A percentile compares a stretch with the other conserved stretches of the same genome.
phyloP scores from a whole-genome alignment of 805 yeast species.

The Starmerella sp. region DNA sequence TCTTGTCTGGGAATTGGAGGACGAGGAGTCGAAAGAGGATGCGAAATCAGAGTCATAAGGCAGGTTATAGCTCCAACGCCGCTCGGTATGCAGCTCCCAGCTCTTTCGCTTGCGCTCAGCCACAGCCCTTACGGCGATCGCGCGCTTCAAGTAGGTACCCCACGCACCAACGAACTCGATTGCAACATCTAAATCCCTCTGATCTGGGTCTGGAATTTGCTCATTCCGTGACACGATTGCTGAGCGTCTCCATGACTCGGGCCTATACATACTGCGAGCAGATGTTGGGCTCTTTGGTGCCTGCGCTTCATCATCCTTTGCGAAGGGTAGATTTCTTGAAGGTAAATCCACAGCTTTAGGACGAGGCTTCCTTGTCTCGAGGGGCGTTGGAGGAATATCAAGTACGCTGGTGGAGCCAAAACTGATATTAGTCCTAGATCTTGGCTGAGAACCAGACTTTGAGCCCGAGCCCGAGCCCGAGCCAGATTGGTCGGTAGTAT shows the following conservation, averaged over 20 bases:
- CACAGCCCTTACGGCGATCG: conserved; percentile 27
- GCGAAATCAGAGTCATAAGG: conserved; percentile 12
- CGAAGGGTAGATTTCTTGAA: neutral
- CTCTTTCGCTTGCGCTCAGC: conserved; percentile 11
- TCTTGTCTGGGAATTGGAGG: neutral
- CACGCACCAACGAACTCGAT: conserved; percentile 27
- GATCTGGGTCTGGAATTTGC: neutral
- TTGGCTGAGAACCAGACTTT: neutral
- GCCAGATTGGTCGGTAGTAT: neutral
- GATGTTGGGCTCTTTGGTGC: conserved; percentile 14
- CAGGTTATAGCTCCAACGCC: conserved; percentile 12
- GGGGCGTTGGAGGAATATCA: neutral
- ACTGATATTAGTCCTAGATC: neutral
- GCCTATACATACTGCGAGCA: conserved; percentile 15
- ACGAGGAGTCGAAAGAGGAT: neutral
- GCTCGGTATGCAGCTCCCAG: conserved; percentile 10
- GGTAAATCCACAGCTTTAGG: neutral
- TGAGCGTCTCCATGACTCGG: conserved; percentile 19
- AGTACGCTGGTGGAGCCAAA: neutral
- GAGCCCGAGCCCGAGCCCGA: neutral
- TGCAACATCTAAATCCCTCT: conserved; percentile 23
- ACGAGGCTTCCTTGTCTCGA: neutral
- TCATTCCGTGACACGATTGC: conserved; percentile 10
- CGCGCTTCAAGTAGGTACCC: conserved; percentile 26
- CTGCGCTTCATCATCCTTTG: neutral